Base-by-base conservation (phyloP, 345 rosid species). In the Anastatica hierochuntica region DNA sequence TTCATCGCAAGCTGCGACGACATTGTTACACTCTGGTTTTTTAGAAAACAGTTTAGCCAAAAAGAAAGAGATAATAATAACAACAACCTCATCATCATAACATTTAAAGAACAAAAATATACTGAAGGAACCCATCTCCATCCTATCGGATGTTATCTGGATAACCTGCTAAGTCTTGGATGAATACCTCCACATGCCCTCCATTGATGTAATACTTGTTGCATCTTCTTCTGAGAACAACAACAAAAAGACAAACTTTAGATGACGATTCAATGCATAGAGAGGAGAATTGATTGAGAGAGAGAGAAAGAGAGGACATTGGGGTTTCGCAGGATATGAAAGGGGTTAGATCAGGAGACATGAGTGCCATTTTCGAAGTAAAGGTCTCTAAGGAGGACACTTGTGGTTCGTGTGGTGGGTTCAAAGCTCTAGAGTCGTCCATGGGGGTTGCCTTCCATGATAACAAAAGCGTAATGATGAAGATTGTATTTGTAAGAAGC, bases 81-180 rank as follows among this genome's bases (percentile, higher is more conserved):
- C n/a, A 21, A 21, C 24, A 24, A 56, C 9, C 34, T 10, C 9
- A 48, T 14, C 14, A 29, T 23, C 0, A n/a, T n/a, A n/a, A n/a
- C n/a, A n/a, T n/a, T n/a, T n/a, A n/a, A n/a, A n/a, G n/a, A n/a
- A n/a, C n/a, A n/a, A n/a, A n/a, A n/a, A n/a, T n/a, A n/a, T 76
- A 87, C 96, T 75, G 57, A 5, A 29, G 64, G 49, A 18, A 77
- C 2, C 88, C 94, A 6, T 77, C 56, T 27, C 80, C 82, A 14
- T 82, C 81, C 20, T 78, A 76, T 35, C 62, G 80, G 23, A 87
- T 72, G 65, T 84, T 88, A 69, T 87, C 96, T 3, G 95, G 95
- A 38, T 67, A 4, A 5, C 92, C 85, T 0, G 89, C 81, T 68
- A 84, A 54, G 23, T 62, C 34, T 17, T 74, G 69, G 7, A 74